Evolutionary conservation across 805 yeast species (phyloP).

Genomic region (Starmerella stellata): DNA sequence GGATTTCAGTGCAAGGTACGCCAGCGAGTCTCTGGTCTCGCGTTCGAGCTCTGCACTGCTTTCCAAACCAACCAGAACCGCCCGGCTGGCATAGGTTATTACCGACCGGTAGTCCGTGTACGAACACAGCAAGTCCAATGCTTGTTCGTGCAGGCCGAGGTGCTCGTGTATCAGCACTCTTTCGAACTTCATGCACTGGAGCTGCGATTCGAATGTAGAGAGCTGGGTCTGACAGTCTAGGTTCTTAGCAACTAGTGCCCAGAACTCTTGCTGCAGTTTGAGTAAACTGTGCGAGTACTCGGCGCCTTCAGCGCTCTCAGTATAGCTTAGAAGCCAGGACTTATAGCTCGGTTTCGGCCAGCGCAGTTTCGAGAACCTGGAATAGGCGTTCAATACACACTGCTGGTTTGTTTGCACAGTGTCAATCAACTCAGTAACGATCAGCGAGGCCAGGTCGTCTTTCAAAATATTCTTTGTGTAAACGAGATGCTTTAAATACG

Average conservation of each 20-base stretch:
- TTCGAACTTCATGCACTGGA: slow-evolving; percentile 20
- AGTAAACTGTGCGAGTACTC: slow-evolving; percentile 7
- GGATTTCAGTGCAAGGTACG: slow-evolving; percentile 2
- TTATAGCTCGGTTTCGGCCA: slow-evolving; percentile 23
- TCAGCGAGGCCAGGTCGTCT: slow-evolving; percentile 22
- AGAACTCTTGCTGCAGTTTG: slow-evolving; percentile 10
- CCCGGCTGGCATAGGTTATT: slow-evolving; percentile 14
- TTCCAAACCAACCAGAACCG: too few species aligned
- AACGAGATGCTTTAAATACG: slow-evolving; percentile 23
- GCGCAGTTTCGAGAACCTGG: slow-evolving; percentile 14
- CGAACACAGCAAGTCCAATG: slow-evolving; percentile 20
- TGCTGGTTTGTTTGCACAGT: slow-evolving; percentile 8
- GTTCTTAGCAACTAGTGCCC: slow-evolving; percentile 8
- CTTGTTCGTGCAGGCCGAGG: slow-evolving; percentile 22
- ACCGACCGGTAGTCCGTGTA: slow-evolving; percentile 23
- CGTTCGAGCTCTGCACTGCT: neutral
- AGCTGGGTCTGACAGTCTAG: slow-evolving; percentile 15
- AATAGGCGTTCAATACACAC: slow-evolving; percentile 15
- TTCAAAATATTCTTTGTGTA: slow-evolving; percentile 3
- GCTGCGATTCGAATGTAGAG: slow-evolving; percentile 16
- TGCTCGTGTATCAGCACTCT: slow-evolving; percentile 21
- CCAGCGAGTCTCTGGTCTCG: slow-evolving; percentile 3
- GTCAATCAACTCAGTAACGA: slow-evolving; percentile 22
- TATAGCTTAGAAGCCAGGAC: slow-evolving; percentile 3
- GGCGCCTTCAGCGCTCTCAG: neutral